phyloP scores from a whole-genome alignment of 495 filamentous ascomycete species.

The Aspergillus mulundensis region DNA sequence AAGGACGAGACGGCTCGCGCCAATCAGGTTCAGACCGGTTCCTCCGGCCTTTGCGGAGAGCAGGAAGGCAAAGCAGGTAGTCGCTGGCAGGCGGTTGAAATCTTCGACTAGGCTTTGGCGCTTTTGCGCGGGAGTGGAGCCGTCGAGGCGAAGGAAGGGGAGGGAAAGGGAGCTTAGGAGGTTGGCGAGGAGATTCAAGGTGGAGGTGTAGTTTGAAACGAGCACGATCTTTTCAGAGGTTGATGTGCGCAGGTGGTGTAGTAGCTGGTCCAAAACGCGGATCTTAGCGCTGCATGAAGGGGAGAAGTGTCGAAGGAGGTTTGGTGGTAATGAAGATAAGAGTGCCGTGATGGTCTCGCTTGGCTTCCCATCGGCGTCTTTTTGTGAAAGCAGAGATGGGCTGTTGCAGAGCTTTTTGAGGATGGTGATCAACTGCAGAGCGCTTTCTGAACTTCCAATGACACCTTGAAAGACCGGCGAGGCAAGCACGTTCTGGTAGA shows the following conservation, averaged over 20 bases:
- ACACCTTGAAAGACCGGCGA: slow-evolving; percentile 65
- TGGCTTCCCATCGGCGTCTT: slow-evolving; percentile 31
- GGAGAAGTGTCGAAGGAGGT: slow-evolving; percentile 53
- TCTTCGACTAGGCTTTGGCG: slow-evolving; percentile 72
- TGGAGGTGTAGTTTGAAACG: slow-evolving; percentile 79
- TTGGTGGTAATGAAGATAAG: slow-evolving; percentile 54
- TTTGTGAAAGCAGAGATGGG: slow-evolving; percentile 58
- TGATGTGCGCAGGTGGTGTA: slow-evolving; percentile 56
- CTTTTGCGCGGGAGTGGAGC: slow-evolving; percentile 62
- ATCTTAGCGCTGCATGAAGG: slow-evolving; percentile 65
- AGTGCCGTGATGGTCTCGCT: slow-evolving; percentile 45
- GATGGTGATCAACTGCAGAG: slow-evolving; percentile 71
- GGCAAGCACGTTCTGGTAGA: slow-evolving; percentile 65
- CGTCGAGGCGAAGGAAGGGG: slow-evolving; percentile 69
- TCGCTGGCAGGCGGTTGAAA: slow-evolving; percentile 62
- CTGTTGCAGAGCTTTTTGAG: slow-evolving; percentile 84
- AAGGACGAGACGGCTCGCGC: slow-evolving; percentile 69
- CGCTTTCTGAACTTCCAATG: slow-evolving; percentile 63
- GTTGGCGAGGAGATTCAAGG: slow-evolving; percentile 63
- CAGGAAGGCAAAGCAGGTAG: slow-evolving; percentile 66
- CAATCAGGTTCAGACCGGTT: slow-evolving; percentile 72
- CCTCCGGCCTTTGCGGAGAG: slow-evolving; percentile 78
- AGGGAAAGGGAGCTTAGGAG: slow-evolving; percentile 62
- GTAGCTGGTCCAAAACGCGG: slow-evolving; percentile 64
- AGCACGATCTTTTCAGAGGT: slow-evolving; percentile 74